phyloP scores from a whole-genome alignment of 139 green algal species.

The Coelastrella sp. region DNA sequence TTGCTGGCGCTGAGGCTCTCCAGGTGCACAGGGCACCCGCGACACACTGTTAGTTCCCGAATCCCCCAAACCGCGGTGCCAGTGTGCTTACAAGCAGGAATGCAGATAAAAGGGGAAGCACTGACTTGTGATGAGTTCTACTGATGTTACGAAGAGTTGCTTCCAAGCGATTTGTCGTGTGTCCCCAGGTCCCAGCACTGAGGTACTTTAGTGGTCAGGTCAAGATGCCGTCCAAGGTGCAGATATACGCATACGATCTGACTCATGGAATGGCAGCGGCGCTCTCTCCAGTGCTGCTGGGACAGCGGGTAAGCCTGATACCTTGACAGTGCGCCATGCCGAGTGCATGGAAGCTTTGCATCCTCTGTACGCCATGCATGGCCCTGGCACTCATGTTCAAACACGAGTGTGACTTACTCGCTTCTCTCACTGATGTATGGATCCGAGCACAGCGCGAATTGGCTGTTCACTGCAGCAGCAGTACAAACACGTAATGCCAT shows the following conservation, averaged over 20 bases:
- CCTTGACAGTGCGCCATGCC: background rate
- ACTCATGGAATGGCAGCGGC: constrained; percentile 74
- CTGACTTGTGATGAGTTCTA: too few species aligned
- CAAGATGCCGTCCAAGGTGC: constrained; percentile 56
- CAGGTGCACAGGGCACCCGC: too few species aligned
- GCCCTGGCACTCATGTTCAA: too few species aligned
- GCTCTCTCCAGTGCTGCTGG: constrained; percentile 76
- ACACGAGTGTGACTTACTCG: too few species aligned
- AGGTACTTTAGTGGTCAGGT: background rate
- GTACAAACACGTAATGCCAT: background rate
- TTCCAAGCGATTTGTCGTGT: background rate
- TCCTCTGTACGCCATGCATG: too few species aligned
- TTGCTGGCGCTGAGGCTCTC: too few species aligned
- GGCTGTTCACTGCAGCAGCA: too few species aligned
- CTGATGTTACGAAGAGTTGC: background rate
- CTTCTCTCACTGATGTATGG: too few species aligned
- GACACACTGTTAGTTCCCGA: background rate
- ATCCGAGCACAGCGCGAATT: too few species aligned
- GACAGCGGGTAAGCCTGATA: constrained; percentile 59
- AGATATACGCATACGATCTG: constrained; percentile 89
- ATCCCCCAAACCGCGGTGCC: background rate
- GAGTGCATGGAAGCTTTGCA: background rate
- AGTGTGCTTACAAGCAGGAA: too few species aligned
- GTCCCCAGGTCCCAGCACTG: too few species aligned
- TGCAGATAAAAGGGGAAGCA: too few species aligned